Evolutionary conservation across 768 basidiomycete species (phyloP), one percentile per base, ranked within the genome.

Genomic region (Podaxis rugospora): DNA sequence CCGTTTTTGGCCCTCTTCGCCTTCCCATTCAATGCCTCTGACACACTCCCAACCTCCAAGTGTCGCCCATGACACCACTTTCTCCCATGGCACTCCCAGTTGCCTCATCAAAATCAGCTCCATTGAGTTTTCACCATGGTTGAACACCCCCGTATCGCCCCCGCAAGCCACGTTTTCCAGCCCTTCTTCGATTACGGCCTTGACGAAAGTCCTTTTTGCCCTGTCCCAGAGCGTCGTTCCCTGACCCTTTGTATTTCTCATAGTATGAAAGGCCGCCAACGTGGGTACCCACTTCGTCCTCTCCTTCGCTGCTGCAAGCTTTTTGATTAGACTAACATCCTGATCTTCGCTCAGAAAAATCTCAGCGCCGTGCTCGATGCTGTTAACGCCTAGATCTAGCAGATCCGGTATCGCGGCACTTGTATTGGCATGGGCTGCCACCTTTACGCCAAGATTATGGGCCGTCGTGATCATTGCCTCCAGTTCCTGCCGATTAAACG

Each of bases 91-190:
- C 21, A 82, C 84, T 1, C 86, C 86, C 1, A 85, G 72, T 27
- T 69, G 66, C 13, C 80, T 79, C 88, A 88, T 87, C 32, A 87
- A 68, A 65, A 79, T 72, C 76, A 88, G 73, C 75, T 88, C 87
- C 44, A 82, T 70, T 27, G 82, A 78, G 66, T 88, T 88, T 63
- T 77, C 72, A 0, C 85, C 86, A 66, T 87, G 87, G 16, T 79
- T 65, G 68, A 88, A 88, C 1, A 80, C 79, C 7, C 86, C 87
- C 1, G 86, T 88, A 69, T 88, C 85, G 1, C 86, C 85, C 5
- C 86, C 86, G 66, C 82, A 83, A 5, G 84, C 84, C 55, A 88
- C 76, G 56, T 77, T 76, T 9, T 80, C 76, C 63, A 80, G 71
- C 0, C 75, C 77, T 2, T 69, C 65, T 46, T 71, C 70, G 5